Conservation (phyloP, 1,284 basidiomycete genomes). For the Ganoderma lingzhi region DNA sequence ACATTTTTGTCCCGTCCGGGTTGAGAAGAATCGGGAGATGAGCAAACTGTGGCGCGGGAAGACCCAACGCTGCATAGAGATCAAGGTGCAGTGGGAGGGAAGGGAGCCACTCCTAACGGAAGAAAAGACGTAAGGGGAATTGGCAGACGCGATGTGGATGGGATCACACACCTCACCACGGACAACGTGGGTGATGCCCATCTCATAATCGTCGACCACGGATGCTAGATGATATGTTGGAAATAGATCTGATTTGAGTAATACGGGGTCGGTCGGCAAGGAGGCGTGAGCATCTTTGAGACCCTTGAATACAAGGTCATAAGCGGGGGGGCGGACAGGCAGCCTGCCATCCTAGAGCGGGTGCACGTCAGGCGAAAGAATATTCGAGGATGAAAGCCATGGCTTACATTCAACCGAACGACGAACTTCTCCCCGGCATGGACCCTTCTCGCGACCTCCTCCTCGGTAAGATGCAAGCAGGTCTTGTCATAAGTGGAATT, state of each 20-base stretch:
- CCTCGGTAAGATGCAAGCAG: conserved; percentile 86
- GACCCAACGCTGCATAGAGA: conserved; percentile 83
- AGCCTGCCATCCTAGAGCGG: conserved; percentile 59
- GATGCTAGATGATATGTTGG: conserved; percentile 98
- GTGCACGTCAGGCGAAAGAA: conserved; percentile 25
- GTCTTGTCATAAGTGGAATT: conserved; percentile 86
- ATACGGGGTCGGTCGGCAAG: conserved; percentile 88
- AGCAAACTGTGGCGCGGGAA: conserved; percentile 83
- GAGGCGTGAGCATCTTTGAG: conserved; percentile 80
- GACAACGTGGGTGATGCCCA: conserved; percentile 96
- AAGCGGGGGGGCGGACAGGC: conserved; percentile 53
- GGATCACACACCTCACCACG: conserved; percentile 79
- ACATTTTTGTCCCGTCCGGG: conserved; percentile 92
- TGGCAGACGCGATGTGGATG: background rate
- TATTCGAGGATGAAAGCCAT: background rate
- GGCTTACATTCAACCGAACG: conserved; percentile 86
- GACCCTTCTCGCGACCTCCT: conserved; percentile 82
- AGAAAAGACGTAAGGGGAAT: background rate
- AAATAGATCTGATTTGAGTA: conserved; percentile 92
- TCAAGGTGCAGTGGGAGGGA: conserved; percentile 94
- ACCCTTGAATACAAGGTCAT: conserved; percentile 82
- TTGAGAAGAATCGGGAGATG: conserved; percentile 94
- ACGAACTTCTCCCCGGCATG: conserved; percentile 81
- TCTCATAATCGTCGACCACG: conserved; percentile 95
- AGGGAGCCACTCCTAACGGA: conserved; percentile 93